Conservation (phyloP, 345 rosid genomes). For the Cardiospermum halicacabum region DNA sequence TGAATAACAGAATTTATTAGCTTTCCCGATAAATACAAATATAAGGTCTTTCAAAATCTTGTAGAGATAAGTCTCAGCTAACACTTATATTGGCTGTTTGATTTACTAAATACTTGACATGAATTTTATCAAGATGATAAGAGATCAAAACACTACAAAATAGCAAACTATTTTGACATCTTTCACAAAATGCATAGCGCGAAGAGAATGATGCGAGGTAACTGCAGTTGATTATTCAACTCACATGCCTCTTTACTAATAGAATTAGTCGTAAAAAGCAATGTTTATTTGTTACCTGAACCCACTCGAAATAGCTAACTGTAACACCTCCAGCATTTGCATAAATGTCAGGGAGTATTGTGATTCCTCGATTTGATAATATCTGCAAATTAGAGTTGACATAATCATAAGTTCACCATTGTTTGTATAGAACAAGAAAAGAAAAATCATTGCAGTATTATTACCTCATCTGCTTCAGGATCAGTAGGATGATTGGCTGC, state of each 20-base stretch:
- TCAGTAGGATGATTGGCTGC: slow-evolving; percentile 99
- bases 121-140: neutral
- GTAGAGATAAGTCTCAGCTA: neutral
- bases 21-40: neutral
- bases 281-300: slow-evolving; percentile 48
- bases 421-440: neutral
- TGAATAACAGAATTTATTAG: neutral
- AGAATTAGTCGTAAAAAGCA: neutral
- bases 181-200: neutral
- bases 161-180: neutral
- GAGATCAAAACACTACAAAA: neutral
- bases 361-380: slow-evolving; percentile 82
- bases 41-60: neutral
- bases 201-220: neutral
- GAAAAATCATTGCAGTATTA: neutral
- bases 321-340: slow-evolving; percentile 99
- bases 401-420: slow-evolving; percentile 1
- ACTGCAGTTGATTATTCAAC: neutral
- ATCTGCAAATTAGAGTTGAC: slow-evolving; percentile 45
- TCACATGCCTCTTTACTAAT: neutral
- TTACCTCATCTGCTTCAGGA: slow-evolving; percentile 97
- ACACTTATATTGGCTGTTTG: too few relatives aligned
- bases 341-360: slow-evolving; percentile 94
- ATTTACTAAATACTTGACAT: neutral
- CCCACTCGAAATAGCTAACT: slow-evolving; percentile 99